These are phyloP conservation scores for Plantago major DNA, from an alignment of 257 asterid species.

Conservation along the genomic window DNA sequence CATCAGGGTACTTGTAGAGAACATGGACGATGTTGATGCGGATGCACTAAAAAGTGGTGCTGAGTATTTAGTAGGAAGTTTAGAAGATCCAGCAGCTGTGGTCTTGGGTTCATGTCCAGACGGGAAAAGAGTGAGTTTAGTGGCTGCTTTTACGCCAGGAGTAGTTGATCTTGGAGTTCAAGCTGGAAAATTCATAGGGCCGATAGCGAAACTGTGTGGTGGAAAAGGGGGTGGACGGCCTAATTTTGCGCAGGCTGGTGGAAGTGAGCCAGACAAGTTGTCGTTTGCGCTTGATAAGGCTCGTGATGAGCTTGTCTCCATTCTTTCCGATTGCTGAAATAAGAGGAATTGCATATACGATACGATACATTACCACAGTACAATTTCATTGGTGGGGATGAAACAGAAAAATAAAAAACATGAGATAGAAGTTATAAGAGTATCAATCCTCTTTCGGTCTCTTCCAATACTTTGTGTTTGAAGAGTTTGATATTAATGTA, in stretches of 20 bases:
- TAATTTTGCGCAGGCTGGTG: slow-evolving; percentile 93
- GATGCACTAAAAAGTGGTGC: slow-evolving; percentile 86
- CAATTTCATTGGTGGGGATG: too few relatives aligned
- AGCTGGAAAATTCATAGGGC: slow-evolving; percentile 86
- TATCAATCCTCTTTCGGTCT: too few relatives aligned
- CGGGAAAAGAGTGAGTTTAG: slow-evolving; percentile 66
- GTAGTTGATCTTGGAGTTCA: slow-evolving; percentile 70
- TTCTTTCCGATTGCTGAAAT: slow-evolving; percentile 28
- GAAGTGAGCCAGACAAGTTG: slow-evolving; percentile 78
- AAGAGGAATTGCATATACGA: too few relatives aligned
- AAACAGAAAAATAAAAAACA: too few relatives aligned
- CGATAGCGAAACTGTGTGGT: slow-evolving; percentile 80
- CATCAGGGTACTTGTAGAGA: slow-evolving; percentile 67
- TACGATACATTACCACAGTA: too few relatives aligned
- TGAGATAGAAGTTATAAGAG: too few relatives aligned
- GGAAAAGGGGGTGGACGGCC: slow-evolving; percentile 97
- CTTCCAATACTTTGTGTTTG: too few relatives aligned
- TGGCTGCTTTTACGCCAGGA: slow-evolving; percentile 78
- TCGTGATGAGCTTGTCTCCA: slow-evolving; percentile 51
- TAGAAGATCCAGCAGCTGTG: slow-evolving; percentile 86
- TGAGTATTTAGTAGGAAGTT: slow-evolving; percentile 49
- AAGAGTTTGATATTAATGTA: too few relatives aligned
- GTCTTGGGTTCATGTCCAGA: slow-evolving; percentile 80
- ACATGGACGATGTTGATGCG: slow-evolving; percentile 76
- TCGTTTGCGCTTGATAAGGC: slow-evolving; percentile 69